These are phyloP conservation scores for Chytridium lagenaria DNA, from an alignment of 371 early-diverging fungal species.

Conservation along the genomic window DNA sequence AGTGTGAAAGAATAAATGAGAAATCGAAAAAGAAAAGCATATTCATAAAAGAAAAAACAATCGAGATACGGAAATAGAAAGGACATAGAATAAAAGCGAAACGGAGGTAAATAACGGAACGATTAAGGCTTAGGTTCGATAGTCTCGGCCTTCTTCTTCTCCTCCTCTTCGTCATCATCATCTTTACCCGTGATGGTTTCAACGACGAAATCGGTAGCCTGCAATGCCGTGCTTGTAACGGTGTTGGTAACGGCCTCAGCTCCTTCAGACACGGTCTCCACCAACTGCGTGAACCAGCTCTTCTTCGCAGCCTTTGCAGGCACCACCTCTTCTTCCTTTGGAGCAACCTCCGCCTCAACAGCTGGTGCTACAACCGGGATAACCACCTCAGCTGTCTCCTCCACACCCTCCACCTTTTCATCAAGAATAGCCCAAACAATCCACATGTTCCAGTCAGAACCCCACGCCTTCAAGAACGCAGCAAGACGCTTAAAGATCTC, in stretches of 20 bases:
- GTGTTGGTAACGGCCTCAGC: background rate
- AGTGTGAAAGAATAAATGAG: too few species aligned
- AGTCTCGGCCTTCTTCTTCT: background rate
- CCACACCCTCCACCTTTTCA: conserved; percentile 34
- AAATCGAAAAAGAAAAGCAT: too few species aligned
- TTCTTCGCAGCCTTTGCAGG: background rate
- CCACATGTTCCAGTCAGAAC: conserved; percentile 41
- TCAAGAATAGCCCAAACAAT: conserved; percentile 38
- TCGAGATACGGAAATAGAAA: too few species aligned
- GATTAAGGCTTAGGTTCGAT: background rate
- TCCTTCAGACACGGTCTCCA: conserved; percentile 7
- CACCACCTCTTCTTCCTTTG: too few species aligned
- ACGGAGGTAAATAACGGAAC: too few species aligned
- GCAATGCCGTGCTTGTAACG: too few species aligned
- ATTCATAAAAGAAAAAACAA: too few species aligned
- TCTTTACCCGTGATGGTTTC: background rate
- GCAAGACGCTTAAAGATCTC: conserved; percentile 31
- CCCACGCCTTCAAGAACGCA: conserved; percentile 34
- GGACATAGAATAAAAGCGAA: too few species aligned
- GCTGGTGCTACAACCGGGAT: too few species aligned
- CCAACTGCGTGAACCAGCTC: conserved; percentile 19
- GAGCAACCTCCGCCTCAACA: too few species aligned
- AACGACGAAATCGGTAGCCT: background rate
- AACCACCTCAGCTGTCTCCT: too few species aligned
- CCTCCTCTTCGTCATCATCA: too few species aligned